These are phyloP conservation scores for Chrysosporium keratinophilum DNA, from an alignment of 2,329 filamentous ascomycete species.

Conservation along the genomic window DNA sequence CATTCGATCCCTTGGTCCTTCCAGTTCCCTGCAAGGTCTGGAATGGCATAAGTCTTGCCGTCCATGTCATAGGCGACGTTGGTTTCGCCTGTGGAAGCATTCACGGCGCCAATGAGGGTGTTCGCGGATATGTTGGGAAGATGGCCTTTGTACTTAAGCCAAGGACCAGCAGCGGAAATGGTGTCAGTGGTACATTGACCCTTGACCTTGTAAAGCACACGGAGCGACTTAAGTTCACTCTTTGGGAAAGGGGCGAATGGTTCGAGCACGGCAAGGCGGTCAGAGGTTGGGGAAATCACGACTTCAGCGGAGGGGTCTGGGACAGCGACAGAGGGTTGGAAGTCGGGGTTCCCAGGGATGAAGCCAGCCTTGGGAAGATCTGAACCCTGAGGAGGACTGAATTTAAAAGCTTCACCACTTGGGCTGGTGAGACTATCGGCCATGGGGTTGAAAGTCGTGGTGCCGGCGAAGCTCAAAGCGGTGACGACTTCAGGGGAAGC, in stretches of 20 bases:
- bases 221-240: constrained; percentile 62
- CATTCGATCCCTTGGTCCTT: constrained; percentile 64
- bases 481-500: constrained; percentile 95
- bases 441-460: constrained; percentile 91
- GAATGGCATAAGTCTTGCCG: constrained; percentile 65
- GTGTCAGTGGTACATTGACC: constrained; percentile 99
- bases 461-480: constrained; percentile 85
- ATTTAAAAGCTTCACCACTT: constrained; percentile 72
- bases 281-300: constrained; percentile 73
- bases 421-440: constrained; percentile 74
- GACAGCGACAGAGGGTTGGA: constrained; percentile 61
- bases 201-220: constrained; percentile 88
- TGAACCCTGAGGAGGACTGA: constrained; percentile 58
- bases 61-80: constrained; percentile 85
- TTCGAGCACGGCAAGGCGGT: constrained; percentile 80
- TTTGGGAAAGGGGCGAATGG: constrained; percentile 78
- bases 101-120: constrained; percentile 89
- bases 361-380: constrained; percentile 63
- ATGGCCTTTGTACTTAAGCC: constrained; percentile 99
- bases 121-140: constrained; percentile 96
- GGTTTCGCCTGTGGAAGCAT: constrained; percentile 83
- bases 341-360: constrained; percentile 61
- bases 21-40: constrained; percentile 77
- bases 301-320: constrained; percentile 63
- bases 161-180: constrained; percentile 91